Evolutionary conservation across 2,329 filamentous ascomycete species (phyloP).

Genomic region (Akanthomyces uredinophilus): DNA sequence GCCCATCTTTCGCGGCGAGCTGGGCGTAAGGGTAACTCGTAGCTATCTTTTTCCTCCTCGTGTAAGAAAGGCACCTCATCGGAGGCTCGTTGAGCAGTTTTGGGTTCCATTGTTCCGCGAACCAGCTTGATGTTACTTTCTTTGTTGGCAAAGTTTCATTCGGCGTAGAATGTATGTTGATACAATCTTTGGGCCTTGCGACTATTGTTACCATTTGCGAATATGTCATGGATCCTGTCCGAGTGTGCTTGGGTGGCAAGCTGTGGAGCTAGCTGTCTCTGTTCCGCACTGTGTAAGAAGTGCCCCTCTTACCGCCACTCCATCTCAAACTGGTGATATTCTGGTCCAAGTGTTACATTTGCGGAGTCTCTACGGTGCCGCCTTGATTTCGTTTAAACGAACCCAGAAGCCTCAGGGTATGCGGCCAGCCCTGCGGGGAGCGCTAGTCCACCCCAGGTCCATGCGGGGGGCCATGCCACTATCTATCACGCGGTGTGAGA

Average conservation of each 20-base stretch:
- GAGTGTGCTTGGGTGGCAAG: not conserved
- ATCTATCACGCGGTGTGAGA: not conserved
- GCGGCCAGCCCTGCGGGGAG: constrained; percentile 1
- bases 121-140: no score
- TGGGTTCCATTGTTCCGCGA: no score
- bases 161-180: not conserved
- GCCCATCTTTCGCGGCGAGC: constrained; percentile 10
- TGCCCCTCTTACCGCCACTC: not conserved
- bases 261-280: not conserved
- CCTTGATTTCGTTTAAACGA: not conserved
- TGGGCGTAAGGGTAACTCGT: not conserved
- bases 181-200: not conserved
- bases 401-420: not conserved
- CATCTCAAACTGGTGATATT: not conserved
- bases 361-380: not conserved
- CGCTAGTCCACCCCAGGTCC: not conserved
- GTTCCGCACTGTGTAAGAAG: not conserved
- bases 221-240: not conserved
- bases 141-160: not conserved
- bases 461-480: not conserved
- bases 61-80: constrained; percentile 13
- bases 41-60: constrained; percentile 7
- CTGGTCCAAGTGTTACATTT: not conserved
- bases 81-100: not conserved
- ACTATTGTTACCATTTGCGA: not conserved